These are phyloP conservation scores for Sphaerulina vaccinii DNA, from an alignment of 2,329 filamentous ascomycete species.

Conservation along the genomic window DNA sequence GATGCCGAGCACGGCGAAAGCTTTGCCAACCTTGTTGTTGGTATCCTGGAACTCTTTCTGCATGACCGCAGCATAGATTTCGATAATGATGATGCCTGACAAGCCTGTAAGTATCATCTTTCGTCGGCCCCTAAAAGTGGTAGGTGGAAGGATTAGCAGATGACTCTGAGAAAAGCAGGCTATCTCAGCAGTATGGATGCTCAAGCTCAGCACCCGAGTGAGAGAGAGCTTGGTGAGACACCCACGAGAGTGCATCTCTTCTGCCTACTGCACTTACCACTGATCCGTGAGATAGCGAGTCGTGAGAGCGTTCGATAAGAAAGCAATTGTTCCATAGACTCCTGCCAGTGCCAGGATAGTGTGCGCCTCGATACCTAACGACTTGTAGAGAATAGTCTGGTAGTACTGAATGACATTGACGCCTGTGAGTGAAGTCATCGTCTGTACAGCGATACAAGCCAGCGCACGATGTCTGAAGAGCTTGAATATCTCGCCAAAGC, in stretches of 20 bases:
- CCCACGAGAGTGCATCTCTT: no score
- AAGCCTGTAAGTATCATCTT: conserved; percentile 58
- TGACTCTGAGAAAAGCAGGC: no score
- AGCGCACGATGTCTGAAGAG: conserved; percentile 54
- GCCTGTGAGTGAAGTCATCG: conserved; percentile 57
- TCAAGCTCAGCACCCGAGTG: no score
- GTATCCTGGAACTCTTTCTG: conserved; percentile 55
- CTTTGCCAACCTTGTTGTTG: conserved; percentile 55
- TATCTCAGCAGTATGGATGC: no score
- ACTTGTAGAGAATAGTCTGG: conserved; percentile 54
- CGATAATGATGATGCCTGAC: conserved; percentile 52
- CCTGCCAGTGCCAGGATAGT: conserved; percentile 55
- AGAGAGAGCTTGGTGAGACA: no score
- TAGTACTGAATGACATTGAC: conserved; percentile 56
- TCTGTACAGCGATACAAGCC: conserved; percentile 57
- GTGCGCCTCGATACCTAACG: conserved; percentile 51
- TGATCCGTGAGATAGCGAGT: conserved; percentile 56
- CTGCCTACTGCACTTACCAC: no score
- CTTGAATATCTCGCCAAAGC: conserved; percentile 53
- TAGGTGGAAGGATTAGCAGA: no score
- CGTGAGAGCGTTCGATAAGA: conserved; percentile 52
- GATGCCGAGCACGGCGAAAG: conserved; percentile 58
- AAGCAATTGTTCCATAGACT: conserved; percentile 56
- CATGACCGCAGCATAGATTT: conserved; percentile 60
- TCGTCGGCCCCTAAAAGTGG: conserved; percentile 58